Evolutionary conservation across 192 early-diverging fungal genomes (phyloP).

Genomic region (Gamsiella multidivaricata): DNA sequence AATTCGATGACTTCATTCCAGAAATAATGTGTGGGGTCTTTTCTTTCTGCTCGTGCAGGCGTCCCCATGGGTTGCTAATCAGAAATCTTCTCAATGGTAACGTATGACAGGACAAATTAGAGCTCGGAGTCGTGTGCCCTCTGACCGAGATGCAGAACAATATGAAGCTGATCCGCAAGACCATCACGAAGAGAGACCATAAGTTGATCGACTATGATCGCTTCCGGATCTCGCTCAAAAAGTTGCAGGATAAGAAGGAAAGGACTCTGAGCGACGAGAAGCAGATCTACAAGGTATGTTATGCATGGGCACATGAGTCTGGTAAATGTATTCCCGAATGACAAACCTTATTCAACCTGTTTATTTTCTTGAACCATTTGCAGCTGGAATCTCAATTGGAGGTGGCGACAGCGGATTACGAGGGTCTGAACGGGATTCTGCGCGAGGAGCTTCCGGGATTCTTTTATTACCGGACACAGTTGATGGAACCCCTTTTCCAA

Average conservation of each 20-base stretch:
- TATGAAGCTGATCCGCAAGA: constrained; percentile 81
- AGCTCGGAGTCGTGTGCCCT: constrained; percentile 82
- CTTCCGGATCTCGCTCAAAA: constrained; percentile 75
- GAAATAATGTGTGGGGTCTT: neutral
- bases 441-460: constrained; percentile 85
- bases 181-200: constrained; percentile 90
- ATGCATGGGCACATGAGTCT: neutral
- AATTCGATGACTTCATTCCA: neutral
- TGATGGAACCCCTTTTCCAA: constrained; percentile 91
- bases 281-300: constrained; percentile 66
- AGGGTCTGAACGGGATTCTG: constrained; percentile 82
- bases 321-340: constrained; percentile 4
- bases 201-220: constrained; percentile 96
- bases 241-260: constrained; percentile 76
- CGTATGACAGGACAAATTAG: constrained; percentile 76
- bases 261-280: constrained; percentile 73
- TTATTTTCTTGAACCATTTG: constrained; percentile 3
- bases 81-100: too few species aligned
- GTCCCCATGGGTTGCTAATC: too few species aligned
- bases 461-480: constrained; percentile 74
- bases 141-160: constrained; percentile 79
- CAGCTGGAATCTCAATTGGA: constrained; percentile 78
- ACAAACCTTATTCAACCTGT: neutral
- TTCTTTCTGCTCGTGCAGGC: neutral
- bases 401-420: constrained; percentile 86